phyloP scores from a whole-genome alignment of 371 early-diverging fungal genomes.

The Circinella minor region DNA sequence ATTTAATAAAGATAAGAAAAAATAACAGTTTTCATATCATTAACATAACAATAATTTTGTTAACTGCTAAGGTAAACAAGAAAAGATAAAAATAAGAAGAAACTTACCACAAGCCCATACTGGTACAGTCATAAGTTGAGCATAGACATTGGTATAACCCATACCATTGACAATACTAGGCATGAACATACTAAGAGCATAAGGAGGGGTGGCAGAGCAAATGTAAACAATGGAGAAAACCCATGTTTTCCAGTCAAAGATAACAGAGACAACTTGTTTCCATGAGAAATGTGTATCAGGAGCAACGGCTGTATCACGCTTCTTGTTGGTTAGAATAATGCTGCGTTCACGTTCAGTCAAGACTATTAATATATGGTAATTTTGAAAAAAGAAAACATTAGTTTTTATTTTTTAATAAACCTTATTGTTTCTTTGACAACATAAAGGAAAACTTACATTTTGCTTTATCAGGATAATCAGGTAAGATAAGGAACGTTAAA shows the following conservation, averaged over 20 bases:
- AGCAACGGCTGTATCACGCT: slow-evolving; percentile 64
- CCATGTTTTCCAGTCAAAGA: slow-evolving; percentile 64
- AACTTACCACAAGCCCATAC: slow-evolving; percentile 16
- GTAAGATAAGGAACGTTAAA: slow-evolving; percentile 61
- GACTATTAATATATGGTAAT: slow-evolving; percentile 27
- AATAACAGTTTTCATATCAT: no score
- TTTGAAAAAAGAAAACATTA: slow-evolving; percentile 4
- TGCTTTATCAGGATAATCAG: slow-evolving; percentile 73
- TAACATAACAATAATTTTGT: no score
- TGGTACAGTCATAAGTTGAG: slow-evolving; percentile 50
- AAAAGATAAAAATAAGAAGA: background rate
- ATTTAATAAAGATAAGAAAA: no score
- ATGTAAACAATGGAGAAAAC: slow-evolving; percentile 63
- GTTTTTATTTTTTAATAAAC: background rate
- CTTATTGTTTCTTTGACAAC: no score
- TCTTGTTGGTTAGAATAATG: slow-evolving; percentile 59
- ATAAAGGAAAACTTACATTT: slow-evolving; percentile 5
- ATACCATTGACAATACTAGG: slow-evolving; percentile 74
- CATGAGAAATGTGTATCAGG: slow-evolving; percentile 64
- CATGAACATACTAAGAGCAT: slow-evolving; percentile 67
- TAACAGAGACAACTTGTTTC: slow-evolving; percentile 58
- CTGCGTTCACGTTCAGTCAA: slow-evolving; percentile 60
- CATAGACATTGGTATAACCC: slow-evolving; percentile 59
- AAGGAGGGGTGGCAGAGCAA: slow-evolving; percentile 65
- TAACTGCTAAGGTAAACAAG: no score